These are phyloP conservation scores for Fusarium beomiforme DNA, from an alignment of 2,329 filamentous ascomycete genomes.

Conservation along the genomic window DNA sequence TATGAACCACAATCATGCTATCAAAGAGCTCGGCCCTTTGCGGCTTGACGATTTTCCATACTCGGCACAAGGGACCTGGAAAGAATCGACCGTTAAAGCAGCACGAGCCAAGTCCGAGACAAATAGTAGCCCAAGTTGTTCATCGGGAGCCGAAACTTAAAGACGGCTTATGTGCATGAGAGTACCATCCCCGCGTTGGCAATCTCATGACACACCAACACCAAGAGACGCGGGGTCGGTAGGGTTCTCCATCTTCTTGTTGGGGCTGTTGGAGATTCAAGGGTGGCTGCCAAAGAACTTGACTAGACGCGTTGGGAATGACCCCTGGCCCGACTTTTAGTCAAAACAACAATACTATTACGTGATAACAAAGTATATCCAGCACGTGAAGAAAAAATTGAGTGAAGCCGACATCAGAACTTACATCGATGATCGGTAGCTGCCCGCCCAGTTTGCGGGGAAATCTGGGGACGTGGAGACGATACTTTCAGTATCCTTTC, in stretches of 20 bases:
- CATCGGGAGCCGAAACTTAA: slow-evolving; percentile 20
- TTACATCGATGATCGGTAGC: slow-evolving; percentile 18
- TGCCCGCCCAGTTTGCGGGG: slow-evolving; percentile 38
- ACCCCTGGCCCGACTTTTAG: slow-evolving; percentile 33
- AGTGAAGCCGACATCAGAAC: slow-evolving; percentile 14
- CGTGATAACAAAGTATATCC: slow-evolving; percentile 34
- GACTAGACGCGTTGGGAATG: slow-evolving; percentile 21
- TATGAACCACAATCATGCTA: slow-evolving; percentile 15
- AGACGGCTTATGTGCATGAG: slow-evolving; percentile 5
- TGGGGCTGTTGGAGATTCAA: slow-evolving; percentile 36
- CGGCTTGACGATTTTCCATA: slow-evolving; percentile 3
- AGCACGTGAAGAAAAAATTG: slow-evolving; percentile 36
- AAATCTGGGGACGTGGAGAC: slow-evolving; percentile 41
- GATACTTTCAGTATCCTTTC: slow-evolving; percentile 5
- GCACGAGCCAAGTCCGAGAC: slow-evolving; percentile 33
- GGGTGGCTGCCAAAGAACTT: slow-evolving; percentile 31
- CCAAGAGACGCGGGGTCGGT: slow-evolving; percentile 34
- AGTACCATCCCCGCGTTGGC: slow-evolving; percentile 21
- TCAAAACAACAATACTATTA: slow-evolving; percentile 41
- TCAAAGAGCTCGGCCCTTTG: slow-evolving; percentile 15
- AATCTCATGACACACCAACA: slow-evolving; percentile 37
- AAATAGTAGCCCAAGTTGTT: not conserved
- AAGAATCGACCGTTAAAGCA: slow-evolving; percentile 20
- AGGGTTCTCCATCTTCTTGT: slow-evolving; percentile 34
- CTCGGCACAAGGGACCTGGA: slow-evolving; percentile 10